Base-by-base conservation (phyloP, 805 yeast genomes). In the Starmerella sirachaensis region DNA sequence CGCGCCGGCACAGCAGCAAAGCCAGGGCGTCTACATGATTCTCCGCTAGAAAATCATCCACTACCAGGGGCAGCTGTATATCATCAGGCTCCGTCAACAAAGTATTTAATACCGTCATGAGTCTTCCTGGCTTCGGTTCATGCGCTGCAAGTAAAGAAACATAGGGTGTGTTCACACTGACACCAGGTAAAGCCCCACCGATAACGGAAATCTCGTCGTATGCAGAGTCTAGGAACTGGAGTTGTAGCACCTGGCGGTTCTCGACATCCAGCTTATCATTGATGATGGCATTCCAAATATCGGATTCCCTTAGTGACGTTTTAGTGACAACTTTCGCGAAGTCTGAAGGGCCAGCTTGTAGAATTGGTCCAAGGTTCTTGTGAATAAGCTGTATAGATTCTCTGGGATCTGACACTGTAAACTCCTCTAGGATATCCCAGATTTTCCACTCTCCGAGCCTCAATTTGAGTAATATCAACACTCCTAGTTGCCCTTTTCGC, bases 71-170 rank as follows among this genome's bases (percentile, higher is more conserved):
- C n/a, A 40, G 37, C 17, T 63, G 47, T 40, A 55, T 35, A 48
- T 57, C 53, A 25, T 46, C 28, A 16, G 54, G 40, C 38, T 55
- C 47, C 1, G 60, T 53, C 20, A 62, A 53, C 13, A 37, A 50
- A 38, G 12, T 40, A 9, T 46, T 40, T 16, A 51, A 39, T 6
- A 35, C 37, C 4, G 8, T 27, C 43, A 53, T 42, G 16, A 52
- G 56, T 16, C 39, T 40, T 3, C 14, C 18, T 2, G 31, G 19
- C 20, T n/a, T 37, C 3, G 36, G 26, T 7, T 26, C 28, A 3
- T 30, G 12, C 19, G 28, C 22, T 6, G 46, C 43, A 5, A 50
- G 31, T 11, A 37, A 18, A 0, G 27, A n/a, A 12, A 50, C 37
- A 20, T 43, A 49, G 13, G 14, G 27, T 3, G 44, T 29, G 21